Conservation (phyloP, 1,284 basidiomycete species). For the Macrocystidia cucumis region DNA sequence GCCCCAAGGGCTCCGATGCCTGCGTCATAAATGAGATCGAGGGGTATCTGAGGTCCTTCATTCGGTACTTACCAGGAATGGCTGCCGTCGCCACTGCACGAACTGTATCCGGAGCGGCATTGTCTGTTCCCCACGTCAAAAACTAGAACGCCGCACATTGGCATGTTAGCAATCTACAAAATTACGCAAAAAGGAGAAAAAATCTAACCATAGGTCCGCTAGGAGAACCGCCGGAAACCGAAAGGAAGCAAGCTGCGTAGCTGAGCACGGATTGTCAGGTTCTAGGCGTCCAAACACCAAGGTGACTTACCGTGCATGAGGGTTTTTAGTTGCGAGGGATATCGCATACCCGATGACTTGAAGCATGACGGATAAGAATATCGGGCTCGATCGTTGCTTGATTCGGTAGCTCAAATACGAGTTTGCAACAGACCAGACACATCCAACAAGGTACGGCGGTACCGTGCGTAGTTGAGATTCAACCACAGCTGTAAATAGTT, state of each 20-base stretch:
- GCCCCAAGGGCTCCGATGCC: constrained; percentile 28
- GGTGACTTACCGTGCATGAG: constrained; percentile 23
- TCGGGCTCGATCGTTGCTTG: constrained; percentile 18
- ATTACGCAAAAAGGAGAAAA: background rate
- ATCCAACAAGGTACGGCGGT: constrained; percentile 26
- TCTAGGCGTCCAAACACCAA: background rate
- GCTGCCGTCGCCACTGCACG: constrained; percentile 26
- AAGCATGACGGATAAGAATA: constrained; percentile 20
- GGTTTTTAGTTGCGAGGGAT: constrained; percentile 23
- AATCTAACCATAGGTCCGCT: constrained; percentile 21
- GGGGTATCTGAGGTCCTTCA: background rate
- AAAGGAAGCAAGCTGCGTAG: constrained; percentile 31
- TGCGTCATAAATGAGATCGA: constrained; percentile 4
- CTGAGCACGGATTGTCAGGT: constrained; percentile 10
- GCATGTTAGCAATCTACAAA: background rate
- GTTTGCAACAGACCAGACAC: constrained; percentile 21
- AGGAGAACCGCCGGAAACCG: constrained; percentile 22
- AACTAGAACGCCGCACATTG: constrained; percentile 9
- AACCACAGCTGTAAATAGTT: constrained; percentile 20
- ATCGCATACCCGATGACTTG: constrained; percentile 26
- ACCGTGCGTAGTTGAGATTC: constrained; percentile 30
- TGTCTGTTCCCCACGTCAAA: constrained; percentile 29
- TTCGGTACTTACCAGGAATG: constrained; percentile 19
- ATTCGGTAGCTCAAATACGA: constrained; percentile 21
- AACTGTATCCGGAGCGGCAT: constrained; percentile 30